Percentiles rank a stretch among this genome's conserved stretches.
phyloP scores from a whole-genome alignment of 2,329 filamentous ascomycete genomes.

The Aspergillus sp. region DNA sequence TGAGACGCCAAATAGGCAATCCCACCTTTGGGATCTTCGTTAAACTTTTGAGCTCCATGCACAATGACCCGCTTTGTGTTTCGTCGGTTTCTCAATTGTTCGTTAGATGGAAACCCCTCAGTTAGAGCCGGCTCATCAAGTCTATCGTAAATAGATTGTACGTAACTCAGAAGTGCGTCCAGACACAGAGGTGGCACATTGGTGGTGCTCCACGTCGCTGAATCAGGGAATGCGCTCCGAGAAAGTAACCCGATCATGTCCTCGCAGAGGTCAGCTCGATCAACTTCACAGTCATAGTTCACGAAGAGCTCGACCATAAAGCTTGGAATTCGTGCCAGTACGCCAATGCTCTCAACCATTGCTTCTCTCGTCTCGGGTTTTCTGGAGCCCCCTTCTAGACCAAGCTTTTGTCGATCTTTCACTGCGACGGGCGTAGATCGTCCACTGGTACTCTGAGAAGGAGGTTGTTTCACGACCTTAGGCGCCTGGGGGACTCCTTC shows the following conservation, averaged over 20 bases:
- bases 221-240: constrained; percentile 92
- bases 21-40: constrained; percentile 87
- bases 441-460: constrained; percentile 74
- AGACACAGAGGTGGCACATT: constrained; percentile 94
- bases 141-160: constrained; percentile 88
- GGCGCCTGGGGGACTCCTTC: constrained; percentile 90
- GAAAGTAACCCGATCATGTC: constrained; percentile 92
- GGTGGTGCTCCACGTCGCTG: constrained; percentile 97
- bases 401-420: constrained; percentile 87
- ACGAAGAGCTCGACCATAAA: constrained; percentile 96
- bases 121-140: constrained; percentile 67
- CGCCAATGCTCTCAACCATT: constrained; percentile 96
- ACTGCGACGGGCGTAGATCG: constrained; percentile 86
- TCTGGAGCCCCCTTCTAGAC: constrained; percentile 84
- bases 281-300: constrained; percentile 96
- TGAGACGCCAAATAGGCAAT: constrained; percentile 82
- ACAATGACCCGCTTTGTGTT: constrained; percentile 85
- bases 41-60: constrained; percentile 85
- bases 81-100: constrained; percentile 67
- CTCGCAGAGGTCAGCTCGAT: constrained; percentile 87
- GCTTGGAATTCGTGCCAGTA: constrained; percentile 85
- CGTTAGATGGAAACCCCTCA: constrained; percentile 67
- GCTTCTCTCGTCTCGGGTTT: constrained; percentile 95
- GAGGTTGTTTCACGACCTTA: constrained; percentile 77
- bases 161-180: constrained; percentile 84